Evolutionary conservation across 2,329 filamentous ascomycete genomes (phyloP).

Genomic region (Monilinia fructigena): DNA sequence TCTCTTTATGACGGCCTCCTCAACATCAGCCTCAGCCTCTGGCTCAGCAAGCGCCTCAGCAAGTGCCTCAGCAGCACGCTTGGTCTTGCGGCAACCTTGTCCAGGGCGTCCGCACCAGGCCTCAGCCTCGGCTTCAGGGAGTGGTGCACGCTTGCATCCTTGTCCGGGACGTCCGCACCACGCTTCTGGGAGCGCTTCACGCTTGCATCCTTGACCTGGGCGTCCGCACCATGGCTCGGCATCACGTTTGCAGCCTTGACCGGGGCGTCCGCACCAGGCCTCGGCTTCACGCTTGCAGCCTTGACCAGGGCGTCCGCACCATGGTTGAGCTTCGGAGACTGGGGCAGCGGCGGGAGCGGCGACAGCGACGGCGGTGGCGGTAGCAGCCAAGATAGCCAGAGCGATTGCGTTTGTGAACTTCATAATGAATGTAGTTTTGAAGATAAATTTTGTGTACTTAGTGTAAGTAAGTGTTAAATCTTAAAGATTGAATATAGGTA

Average conservation of each 20-base stretch:
- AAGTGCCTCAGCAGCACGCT: slow-evolving; percentile 22
- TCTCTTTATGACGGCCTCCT: slow-evolving; percentile 19
- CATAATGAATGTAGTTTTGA: slow-evolving; percentile 22
- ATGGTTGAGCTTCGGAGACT: not conserved
- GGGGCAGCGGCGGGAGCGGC: not conserved
- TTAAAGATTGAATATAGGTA: slow-evolving; percentile 14
- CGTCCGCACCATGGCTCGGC: slow-evolving; percentile 28
- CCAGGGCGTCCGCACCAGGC: slow-evolving; percentile 19
- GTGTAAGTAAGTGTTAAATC: slow-evolving; percentile 15
- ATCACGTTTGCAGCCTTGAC: slow-evolving; percentile 21
- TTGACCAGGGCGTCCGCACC: slow-evolving; percentile 19
- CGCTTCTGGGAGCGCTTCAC: slow-evolving; percentile 7
- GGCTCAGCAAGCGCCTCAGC: slow-evolving; percentile 22
- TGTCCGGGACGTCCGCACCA: slow-evolving; percentile 21
- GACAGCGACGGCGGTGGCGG: slow-evolving; percentile 14
- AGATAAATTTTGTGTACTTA: not conserved
- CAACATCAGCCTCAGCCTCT: not conserved
- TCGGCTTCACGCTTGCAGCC: slow-evolving; percentile 22
- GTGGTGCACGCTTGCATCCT: slow-evolving; percentile 16
- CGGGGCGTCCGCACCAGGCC: slow-evolving; percentile 18
- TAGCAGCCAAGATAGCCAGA: slow-evolving; percentile 22
- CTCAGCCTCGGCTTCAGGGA: slow-evolving; percentile 6
- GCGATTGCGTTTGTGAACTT: slow-evolving; percentile 24
- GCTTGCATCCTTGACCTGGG: slow-evolving; percentile 21
- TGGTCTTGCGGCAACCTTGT: slow-evolving; percentile 19